These are phyloP conservation scores for Ramalina intermedia DNA, from an alignment of 495 filamentous ascomycete genomes.

Conservation along the genomic window DNA sequence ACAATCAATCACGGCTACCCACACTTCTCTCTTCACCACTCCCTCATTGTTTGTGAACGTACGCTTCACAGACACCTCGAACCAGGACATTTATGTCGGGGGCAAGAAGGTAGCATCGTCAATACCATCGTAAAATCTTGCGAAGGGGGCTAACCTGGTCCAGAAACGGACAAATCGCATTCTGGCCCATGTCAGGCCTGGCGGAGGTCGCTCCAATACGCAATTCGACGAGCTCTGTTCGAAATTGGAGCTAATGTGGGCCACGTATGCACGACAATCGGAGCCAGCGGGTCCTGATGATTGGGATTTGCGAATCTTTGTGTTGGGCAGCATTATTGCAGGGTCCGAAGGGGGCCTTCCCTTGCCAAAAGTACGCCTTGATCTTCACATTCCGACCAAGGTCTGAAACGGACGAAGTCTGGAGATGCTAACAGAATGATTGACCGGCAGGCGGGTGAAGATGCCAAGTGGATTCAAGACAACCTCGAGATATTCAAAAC, in stretches of 20 bases:
- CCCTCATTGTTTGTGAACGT: constrained; percentile 25
- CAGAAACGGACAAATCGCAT: constrained; percentile 13
- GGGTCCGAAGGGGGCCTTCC: constrained; percentile 16
- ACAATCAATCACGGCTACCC: constrained; percentile 17
- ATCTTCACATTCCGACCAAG: background rate
- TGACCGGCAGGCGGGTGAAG: constrained; percentile 12
- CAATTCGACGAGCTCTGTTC: constrained; percentile 13
- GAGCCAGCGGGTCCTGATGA: background rate
- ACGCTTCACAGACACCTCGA: constrained; percentile 13
- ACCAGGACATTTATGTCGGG: constrained; percentile 13
- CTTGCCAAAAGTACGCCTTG: constrained; percentile 14
- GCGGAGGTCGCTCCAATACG: constrained; percentile 10
- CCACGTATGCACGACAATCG: constrained; percentile 3
- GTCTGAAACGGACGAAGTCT: too few species aligned
- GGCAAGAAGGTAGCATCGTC: constrained; percentile 7
- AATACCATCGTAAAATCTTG: background rate
- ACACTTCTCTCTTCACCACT: constrained; percentile 20
- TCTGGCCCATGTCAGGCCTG: constrained; percentile 15
- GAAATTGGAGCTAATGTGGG: constrained; percentile 10
- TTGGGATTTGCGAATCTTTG: constrained; percentile 10
- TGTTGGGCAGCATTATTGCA: constrained; percentile 18
- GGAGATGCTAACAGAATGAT: too few species aligned
- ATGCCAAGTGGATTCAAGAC: constrained; percentile 12
- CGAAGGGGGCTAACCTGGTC: background rate
- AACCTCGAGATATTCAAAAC: constrained; percentile 9